Conservation (phyloP, 1,284 basidiomycete genomes). For the Clitocybe nebularis region DNA sequence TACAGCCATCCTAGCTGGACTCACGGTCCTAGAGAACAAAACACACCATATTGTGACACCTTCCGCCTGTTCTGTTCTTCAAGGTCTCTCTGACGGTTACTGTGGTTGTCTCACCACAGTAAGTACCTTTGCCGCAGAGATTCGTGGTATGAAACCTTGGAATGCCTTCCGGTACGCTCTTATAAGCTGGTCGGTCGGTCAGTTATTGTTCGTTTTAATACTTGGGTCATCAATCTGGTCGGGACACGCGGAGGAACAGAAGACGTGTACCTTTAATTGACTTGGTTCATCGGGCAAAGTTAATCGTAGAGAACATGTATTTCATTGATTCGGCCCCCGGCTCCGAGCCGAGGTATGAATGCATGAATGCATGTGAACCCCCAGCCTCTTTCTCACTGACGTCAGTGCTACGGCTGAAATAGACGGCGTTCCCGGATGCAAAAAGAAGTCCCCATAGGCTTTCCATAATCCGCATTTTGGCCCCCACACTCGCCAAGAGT, state of each 20-base stretch:
- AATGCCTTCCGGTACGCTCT: slow-evolving; percentile 67
- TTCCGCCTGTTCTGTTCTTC: slow-evolving; percentile 67
- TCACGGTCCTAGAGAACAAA: slow-evolving; percentile 68
- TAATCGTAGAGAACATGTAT: too few species aligned
- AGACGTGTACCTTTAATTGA: slow-evolving; percentile 33
- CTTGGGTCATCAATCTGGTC: slow-evolving; percentile 64
- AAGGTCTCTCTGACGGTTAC: slow-evolving; percentile 87
- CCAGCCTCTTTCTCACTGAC: too few species aligned
- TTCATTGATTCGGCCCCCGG: too few species aligned
- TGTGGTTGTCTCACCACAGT: slow-evolving; percentile 95
- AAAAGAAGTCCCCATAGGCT: too few species aligned
- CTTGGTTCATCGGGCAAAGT: too few species aligned
- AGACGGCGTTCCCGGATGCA: too few species aligned
- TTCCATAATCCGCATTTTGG: too few species aligned
- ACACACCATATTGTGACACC: slow-evolving; percentile 36
- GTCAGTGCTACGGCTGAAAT: too few species aligned
- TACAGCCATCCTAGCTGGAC: slow-evolving; percentile 70
- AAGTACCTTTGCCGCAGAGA: slow-evolving; percentile 89
- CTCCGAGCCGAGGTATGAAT: too few species aligned
- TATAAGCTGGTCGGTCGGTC: slow-evolving; percentile 68
- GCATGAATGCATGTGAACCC: too few species aligned
- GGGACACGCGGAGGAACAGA: slow-evolving; percentile 29
- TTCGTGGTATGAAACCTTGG: slow-evolving; percentile 53
- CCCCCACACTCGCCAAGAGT: too few species aligned
- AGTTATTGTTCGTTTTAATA: slow-evolving; percentile 72